Evolutionary conservation across 331 rosid species (phyloP), one percentile per base, ranked within the genome.

Genomic region (Malus hybrid): DNA sequence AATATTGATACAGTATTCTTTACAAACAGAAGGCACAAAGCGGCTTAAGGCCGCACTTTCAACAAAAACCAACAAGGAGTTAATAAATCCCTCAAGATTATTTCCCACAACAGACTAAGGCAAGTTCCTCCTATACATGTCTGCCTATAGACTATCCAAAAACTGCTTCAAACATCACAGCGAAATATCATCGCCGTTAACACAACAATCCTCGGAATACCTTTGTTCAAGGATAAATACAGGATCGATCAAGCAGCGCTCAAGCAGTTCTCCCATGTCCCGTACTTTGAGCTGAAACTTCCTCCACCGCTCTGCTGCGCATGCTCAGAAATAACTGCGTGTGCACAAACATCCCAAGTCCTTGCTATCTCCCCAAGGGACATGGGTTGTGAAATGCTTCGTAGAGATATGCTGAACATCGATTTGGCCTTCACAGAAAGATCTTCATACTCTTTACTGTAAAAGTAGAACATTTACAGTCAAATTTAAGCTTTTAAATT

Each of bases 241-340:
- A 15, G 24, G 5, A 5, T 6, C 9, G 55, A 84, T 83, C 81
- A 84, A 24, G 84, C 85, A 19, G 89, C 81, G 53, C 90, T 85
- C 87, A 87, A 78, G 84, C 96, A 90, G 84, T 84, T 78, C 84
- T 88, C 97, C 98, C 97, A 94, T 26, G 91, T 78, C 14, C 99
- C 99, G 72, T 88, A 89, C 79, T 85, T 94, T 0, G 96, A 90
- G 85, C 97, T 91, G 85, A 94, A 94, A 83, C 89, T 94, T 75
- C 99, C 99, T 50, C 99, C 97, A 6, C 97, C 99, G 22, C 96
- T 88, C 82, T 79, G 87, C 78, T 92, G 96, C 4, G 97, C 99
- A 57, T 92, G 83, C 80, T 94, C 99, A 5, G 89, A 85, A 78
- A 94, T 88, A 75, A 86, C 91, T 6, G 86, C 83, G 22, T 92